Percentiles rank a stretch among this genome's conserved stretches.
Evolutionary conservation across 345 rosid genomes (phyloP).

Genomic region (Populus nigra): DNA sequence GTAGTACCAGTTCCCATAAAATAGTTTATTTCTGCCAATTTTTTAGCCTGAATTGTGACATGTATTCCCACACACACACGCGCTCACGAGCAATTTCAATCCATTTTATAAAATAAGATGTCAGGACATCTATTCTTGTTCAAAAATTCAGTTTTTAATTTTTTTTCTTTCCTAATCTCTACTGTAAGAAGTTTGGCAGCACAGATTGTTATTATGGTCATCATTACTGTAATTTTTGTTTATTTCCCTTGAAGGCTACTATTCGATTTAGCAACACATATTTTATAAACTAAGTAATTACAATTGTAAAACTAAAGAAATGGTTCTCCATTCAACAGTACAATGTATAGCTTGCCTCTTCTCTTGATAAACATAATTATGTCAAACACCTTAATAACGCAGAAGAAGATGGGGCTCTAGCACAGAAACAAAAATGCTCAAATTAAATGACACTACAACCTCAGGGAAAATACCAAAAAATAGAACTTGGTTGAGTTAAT

Average conservation of each 20-base stretch:
- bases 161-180: neutral
- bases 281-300: neutral
- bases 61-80: too few species aligned
- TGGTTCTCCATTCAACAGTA: neutral
- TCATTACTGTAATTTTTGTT: neutral
- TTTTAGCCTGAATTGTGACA: neutral
- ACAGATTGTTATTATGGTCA: neutral
- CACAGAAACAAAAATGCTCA: neutral
- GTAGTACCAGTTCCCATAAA: neutral
- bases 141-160: neutral
- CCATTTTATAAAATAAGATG: neutral
- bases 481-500: neutral
- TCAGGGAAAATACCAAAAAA: neutral
- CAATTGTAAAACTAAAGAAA: too few species aligned
- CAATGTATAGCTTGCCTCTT: neutral
- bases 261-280: neutral
- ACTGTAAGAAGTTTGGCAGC: neutral
- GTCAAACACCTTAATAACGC: neutral
- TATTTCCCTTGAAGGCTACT: neutral
- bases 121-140: neutral
- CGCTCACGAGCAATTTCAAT: too few species aligned
- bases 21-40: too few species aligned
- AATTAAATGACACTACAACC: neutral
- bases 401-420: neutral
- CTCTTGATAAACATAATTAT: neutral